Conservation (phyloP, 148 eudicot genomes). For the Amaranthus palmeri region DNA sequence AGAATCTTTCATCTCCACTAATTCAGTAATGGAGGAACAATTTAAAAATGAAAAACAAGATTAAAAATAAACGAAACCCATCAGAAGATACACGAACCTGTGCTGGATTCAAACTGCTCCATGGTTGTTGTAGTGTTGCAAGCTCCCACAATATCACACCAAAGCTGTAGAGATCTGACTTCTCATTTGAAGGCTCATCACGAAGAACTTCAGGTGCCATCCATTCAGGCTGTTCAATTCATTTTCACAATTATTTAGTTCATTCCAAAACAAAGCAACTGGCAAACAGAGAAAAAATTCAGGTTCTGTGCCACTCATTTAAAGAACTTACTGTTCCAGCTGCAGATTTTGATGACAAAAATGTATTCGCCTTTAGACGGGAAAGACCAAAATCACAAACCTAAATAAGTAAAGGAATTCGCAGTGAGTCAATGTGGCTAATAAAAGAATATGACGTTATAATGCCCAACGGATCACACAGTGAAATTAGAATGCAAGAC, state of each 20-base stretch:
- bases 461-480: background rate
- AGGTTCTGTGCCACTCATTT: background rate
- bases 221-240: conserved; percentile 78
- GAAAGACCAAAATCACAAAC: conserved; percentile 97
- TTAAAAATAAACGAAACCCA: background rate
- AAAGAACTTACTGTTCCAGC: conserved; percentile 85
- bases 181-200: conserved; percentile 95
- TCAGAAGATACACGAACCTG: conserved; percentile 43
- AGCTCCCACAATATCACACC: conserved; percentile 98
- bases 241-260: background rate
- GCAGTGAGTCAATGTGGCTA: background rate
- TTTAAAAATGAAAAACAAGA: background rate
- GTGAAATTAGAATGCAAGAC: background rate
- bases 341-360: conserved; percentile 87
- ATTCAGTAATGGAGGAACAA: background rate
- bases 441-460: background rate
- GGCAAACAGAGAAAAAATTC: background rate
- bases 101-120: conserved; percentile 84
- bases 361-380: conserved; percentile 87
- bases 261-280: background rate
- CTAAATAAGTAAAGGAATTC: conserved; percentile 29
- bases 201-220: conserved; percentile 99
- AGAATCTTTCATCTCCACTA: background rate
- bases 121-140: conserved; percentile 86
- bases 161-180: conserved; percentile 95